phyloP scores from a whole-genome alignment of 768 basidiomycete genomes.

The Boletus edulis region DNA sequence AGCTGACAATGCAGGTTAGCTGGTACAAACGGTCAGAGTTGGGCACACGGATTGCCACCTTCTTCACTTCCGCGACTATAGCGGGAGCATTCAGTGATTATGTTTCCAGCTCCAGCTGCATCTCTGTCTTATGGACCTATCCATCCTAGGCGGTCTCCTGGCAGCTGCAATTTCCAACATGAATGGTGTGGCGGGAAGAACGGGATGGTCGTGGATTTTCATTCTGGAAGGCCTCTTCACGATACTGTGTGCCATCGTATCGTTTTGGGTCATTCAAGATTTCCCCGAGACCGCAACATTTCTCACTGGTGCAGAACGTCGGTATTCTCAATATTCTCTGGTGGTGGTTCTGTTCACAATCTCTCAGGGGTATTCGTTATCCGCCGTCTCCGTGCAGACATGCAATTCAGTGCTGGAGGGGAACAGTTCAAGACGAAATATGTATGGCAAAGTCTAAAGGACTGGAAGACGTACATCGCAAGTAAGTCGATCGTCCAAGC shows the following conservation, averaged over 20 bases:
- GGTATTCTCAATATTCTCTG: slow-evolving; percentile 10
- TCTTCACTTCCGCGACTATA: slow-evolving; percentile 79
- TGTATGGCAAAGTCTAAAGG: slow-evolving; percentile 57
- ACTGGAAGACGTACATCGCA: slow-evolving; percentile 73
- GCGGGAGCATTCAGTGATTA: slow-evolving; percentile 70
- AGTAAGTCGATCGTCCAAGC: slow-evolving; percentile 40
- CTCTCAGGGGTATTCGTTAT: slow-evolving; percentile 57
- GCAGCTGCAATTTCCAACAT: slow-evolving; percentile 69
- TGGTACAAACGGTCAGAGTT: slow-evolving; percentile 83
- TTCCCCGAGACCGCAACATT: slow-evolving; percentile 78
- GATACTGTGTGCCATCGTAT: slow-evolving; percentile 51
- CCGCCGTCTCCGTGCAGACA: slow-evolving; percentile 61
- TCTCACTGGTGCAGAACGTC: slow-evolving; percentile 60
- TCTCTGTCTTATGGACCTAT: neutral
- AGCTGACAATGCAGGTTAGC: slow-evolving; percentile 30
- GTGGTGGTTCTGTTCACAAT: neutral
- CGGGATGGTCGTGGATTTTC: slow-evolving; percentile 72
- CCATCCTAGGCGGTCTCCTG: slow-evolving; percentile 52
- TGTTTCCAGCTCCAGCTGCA: neutral
- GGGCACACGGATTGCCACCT: slow-evolving; percentile 66
- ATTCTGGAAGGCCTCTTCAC: slow-evolving; percentile 75
- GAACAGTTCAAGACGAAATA: slow-evolving; percentile 52
- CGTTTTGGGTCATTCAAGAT: slow-evolving; percentile 75
- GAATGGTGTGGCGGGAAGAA: slow-evolving; percentile 62
- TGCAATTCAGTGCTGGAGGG: slow-evolving; percentile 64